Evolutionary conservation across 176 grass and related monocot genomes (phyloP).

Genomic region (Cenchrus americanus): DNA sequence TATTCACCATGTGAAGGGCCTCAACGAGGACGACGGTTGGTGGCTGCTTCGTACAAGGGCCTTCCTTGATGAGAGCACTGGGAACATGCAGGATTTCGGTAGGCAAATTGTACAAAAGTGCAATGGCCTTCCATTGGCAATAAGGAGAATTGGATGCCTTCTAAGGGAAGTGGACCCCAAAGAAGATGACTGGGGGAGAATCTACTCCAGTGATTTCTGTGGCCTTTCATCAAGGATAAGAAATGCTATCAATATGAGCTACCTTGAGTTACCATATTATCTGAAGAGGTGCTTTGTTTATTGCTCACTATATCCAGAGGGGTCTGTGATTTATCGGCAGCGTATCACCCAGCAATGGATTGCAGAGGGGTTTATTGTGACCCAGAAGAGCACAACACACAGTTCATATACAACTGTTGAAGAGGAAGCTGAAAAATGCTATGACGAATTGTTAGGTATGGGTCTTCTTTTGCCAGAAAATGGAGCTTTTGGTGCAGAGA

Average conservation of each 20-base stretch:
- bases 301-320: slow-evolving; percentile 57
- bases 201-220: slow-evolving; percentile 36
- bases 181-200: slow-evolving; percentile 47
- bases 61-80: slow-evolving; percentile 21
- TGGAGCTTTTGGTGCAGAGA: not conserved
- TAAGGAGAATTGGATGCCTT: slow-evolving; percentile 57
- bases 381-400: slow-evolving; percentile 1
- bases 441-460: slow-evolving; percentile 48
- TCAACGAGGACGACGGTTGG: slow-evolving; percentile 58
- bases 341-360: slow-evolving; percentile 62
- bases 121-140: slow-evolving; percentile 60
- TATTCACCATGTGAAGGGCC: slow-evolving; percentile 42
- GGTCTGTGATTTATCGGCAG: slow-evolving; percentile 38
- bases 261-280: slow-evolving; percentile 57
- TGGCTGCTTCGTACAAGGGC: slow-evolving; percentile 51
- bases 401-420: slow-evolving; percentile 17
- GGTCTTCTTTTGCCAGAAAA: slow-evolving; percentile 52
- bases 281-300: slow-evolving; percentile 69
- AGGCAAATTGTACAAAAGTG: slow-evolving; percentile 62
- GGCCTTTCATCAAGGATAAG: slow-evolving; percentile 44
- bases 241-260: slow-evolving; percentile 48
- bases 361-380: slow-evolving; percentile 46
- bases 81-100: slow-evolving; percentile 52
- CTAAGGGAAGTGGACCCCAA: slow-evolving; percentile 44
- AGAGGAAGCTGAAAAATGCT: slow-evolving; percentile 54